A percentile compares a stretch with the other conserved stretches of the same genome.
Evolutionary conservation across 441 rosid species (phyloP).

Genomic region (Corymbia citriodora): DNA sequence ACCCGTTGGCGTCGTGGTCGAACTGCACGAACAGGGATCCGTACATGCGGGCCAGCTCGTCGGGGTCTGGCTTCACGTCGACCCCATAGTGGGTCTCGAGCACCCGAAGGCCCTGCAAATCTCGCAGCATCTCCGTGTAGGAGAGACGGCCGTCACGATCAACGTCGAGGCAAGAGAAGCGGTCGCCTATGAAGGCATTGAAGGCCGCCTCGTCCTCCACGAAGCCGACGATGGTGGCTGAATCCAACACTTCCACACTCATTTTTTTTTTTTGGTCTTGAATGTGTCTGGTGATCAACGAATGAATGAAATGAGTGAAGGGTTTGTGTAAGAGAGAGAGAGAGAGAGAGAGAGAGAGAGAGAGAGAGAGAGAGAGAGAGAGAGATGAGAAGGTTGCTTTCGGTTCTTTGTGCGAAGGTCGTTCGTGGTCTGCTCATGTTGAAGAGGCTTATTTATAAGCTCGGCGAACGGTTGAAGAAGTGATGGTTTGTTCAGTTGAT

Average conservation of each 20-base stretch:
- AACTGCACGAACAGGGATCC: constrained; percentile 27
- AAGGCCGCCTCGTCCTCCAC: constrained; percentile 44
- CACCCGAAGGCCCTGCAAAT: constrained; percentile 33
- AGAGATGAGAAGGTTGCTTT: not conserved
- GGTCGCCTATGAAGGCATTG: constrained; percentile 8
- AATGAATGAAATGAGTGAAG: not conserved
- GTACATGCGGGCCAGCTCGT: constrained; percentile 21
- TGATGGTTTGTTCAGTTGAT: not conserved
- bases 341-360: no score
- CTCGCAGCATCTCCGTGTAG: constrained; percentile 29
- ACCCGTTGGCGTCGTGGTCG: constrained; percentile 34
- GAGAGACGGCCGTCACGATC: constrained; percentile 33
- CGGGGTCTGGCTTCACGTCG: constrained; percentile 25
- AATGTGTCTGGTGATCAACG: not conserved
- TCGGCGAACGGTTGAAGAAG: not conserved
- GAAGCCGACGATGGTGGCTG: constrained; percentile 29
- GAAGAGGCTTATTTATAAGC: not conserved
- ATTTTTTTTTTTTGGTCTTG: not conserved
- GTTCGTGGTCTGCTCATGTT: not conserved
- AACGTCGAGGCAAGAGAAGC: constrained; percentile 22
- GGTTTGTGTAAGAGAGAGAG: not conserved
- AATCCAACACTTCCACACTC: constrained; percentile 40
- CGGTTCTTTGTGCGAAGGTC: not conserved
- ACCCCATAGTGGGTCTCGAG: constrained; percentile 37
- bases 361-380: no score